Percentiles rank a stretch among this genome's conserved stretches.
Evolutionary conservation across 768 basidiomycete genomes (phyloP).

Genomic region (Tricholoma terreum): DNA sequence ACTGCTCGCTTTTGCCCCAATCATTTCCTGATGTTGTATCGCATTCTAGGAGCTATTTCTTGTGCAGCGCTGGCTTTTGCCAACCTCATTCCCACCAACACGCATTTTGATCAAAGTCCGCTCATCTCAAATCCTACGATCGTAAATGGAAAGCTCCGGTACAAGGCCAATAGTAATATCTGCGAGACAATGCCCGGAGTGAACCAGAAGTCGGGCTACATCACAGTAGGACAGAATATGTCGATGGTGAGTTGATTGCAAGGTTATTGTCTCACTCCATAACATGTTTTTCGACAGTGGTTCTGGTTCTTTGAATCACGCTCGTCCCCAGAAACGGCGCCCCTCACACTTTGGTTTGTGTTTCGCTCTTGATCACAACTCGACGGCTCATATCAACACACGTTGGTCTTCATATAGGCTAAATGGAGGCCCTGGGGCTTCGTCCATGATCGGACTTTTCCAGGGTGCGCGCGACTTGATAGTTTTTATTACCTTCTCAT

Average conservation of each 20-base stretch:
- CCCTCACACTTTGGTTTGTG: slow-evolving; percentile 60
- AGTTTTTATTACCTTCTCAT: background rate
- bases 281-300: slow-evolving; percentile 41
- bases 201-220: slow-evolving; percentile 59
- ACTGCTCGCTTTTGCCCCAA: no score
- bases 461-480: slow-evolving; percentile 37
- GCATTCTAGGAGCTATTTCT: no score
- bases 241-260: slow-evolving; percentile 43
- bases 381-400: no score
- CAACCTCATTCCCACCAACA: no score
- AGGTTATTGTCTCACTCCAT: background rate
- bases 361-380: no score
- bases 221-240: slow-evolving; percentile 54
- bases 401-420: no score
- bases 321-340: slow-evolving; percentile 54
- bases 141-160: slow-evolving; percentile 37
- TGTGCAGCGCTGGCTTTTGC: no score
- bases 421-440: slow-evolving; percentile 66
- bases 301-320: slow-evolving; percentile 75
- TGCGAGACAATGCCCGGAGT: slow-evolving; percentile 66
- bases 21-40: no score
- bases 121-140: slow-evolving; percentile 22
- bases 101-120: no score
- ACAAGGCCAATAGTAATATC: slow-evolving; percentile 54
- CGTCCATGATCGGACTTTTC: slow-evolving; percentile 64